Evolutionary conservation across 2,329 filamentous ascomycete genomes (phyloP), one percentile per base, ranked within the genome.

Genomic region (Pseudogymnoascus sp.): DNA sequence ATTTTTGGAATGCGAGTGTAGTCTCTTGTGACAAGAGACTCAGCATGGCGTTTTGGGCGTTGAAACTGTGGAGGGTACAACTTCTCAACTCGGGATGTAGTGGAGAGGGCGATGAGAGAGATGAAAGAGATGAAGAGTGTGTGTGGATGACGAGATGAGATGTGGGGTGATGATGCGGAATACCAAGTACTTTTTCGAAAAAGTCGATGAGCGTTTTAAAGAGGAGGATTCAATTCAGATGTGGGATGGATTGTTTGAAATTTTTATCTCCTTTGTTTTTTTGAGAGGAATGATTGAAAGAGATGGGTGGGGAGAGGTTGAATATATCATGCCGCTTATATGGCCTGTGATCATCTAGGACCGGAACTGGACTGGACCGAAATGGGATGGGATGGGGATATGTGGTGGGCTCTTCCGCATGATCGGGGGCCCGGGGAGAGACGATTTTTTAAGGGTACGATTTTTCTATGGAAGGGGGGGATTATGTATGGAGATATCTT

Each of bases 281-380:
- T 37, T 37, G 25, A 33, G 27, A 13, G 29, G 48, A 18, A 45
- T 18, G 48, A 21, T 21, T 21, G 21, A 21, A n/a, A 13, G 48
- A 55, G 48, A 35, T 31, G 9, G 10, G 29, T 4, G 5, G 15
- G 9, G 2, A 18, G 48, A 35, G 45, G 45, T 55, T 55, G 48
- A 35, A 55, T 55, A 55, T 55, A 55, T 55, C 48, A 55, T 55
- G 48, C 48, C 48, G 29, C 35, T 21, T 21, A 21, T 21, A 55
- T 55, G 48, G 48, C 48, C 48, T 55, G 48, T 55, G 48, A 55
- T 55, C 48, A 55, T 55, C 48, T 55, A 55, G 48, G 48, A 55
- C 48, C 45, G 1, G 45, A 18, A 55, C 48, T 4, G 48, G 48
- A 55, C n/a, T 21, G 21, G 21, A 21, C 21, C 1, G n/a, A n/a